phyloP scores from a whole-genome alignment of 176 grass and related monocot species.

The Oryza meridionalis region DNA sequence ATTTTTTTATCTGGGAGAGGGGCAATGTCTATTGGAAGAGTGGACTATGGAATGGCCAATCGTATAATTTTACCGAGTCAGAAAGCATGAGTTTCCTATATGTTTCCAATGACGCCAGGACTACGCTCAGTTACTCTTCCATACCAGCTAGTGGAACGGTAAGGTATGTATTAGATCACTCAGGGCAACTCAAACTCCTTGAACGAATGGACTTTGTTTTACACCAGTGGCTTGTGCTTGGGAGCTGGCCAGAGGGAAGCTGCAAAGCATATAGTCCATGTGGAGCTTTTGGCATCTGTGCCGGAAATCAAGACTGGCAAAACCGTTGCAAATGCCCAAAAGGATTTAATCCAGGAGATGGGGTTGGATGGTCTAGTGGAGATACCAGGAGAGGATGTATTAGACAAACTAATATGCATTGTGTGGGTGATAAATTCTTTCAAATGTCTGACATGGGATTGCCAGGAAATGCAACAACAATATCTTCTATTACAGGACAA shows the following conservation, averaged over 20 bases:
- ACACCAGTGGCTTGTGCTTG: neutral
- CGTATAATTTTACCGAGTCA: neutral
- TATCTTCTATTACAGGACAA: neutral
- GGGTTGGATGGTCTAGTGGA: neutral
- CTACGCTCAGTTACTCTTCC: neutral
- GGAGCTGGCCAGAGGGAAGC: neutral
- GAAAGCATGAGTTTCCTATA: neutral
- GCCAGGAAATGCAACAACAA: neutral
- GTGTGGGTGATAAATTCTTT: constrained; percentile 44
- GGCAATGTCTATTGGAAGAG: neutral
- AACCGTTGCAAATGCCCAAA: constrained; percentile 31
- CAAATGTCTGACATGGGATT: neutral
- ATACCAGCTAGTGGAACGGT: neutral
- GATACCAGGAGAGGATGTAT: constrained; percentile 35
- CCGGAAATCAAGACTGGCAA: neutral
- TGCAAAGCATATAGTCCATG: constrained; percentile 35
- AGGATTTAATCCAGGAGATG: constrained; percentile 26
- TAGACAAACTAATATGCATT: constrained; percentile 28
- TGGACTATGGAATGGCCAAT: neutral
- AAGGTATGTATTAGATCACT: neutral
- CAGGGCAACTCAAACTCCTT: constrained; percentile 2
- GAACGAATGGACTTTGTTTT: constrained; percentile 15
- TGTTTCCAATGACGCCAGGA: neutral
- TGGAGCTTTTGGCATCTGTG: constrained; percentile 44
- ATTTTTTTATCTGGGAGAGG: constrained; percentile 26